These are phyloP conservation scores for Oryza australiensis DNA, from an alignment of 176 grass and related monocot species.

Conservation along the genomic window DNA sequence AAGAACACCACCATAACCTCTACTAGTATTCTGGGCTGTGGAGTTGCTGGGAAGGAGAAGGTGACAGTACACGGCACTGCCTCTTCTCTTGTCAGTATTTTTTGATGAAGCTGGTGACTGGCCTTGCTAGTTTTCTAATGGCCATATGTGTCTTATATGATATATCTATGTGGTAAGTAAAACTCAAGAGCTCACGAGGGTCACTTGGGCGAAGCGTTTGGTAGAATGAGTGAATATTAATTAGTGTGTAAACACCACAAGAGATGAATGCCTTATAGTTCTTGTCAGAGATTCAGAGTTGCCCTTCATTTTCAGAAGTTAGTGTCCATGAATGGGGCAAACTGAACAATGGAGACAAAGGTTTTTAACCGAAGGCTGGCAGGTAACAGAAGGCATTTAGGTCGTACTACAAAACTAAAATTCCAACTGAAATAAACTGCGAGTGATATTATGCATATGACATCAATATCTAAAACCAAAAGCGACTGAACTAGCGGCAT, in stretches of 20 bases:
- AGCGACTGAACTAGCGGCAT: background rate
- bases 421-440: background rate
- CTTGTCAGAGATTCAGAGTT: background rate
- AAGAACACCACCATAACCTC: background rate
- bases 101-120: conserved; percentile 17
- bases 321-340: background rate
- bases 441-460: background rate
- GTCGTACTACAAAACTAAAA: background rate
- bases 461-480: background rate
- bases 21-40: conserved; percentile 8
- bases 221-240: background rate
- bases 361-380: background rate
- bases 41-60: conserved; percentile 3
- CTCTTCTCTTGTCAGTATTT: conserved; percentile 5
- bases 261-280: background rate
- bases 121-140: background rate
- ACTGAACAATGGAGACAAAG: background rate
- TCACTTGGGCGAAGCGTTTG: background rate
- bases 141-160: background rate
- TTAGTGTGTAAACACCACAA: background rate
- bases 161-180: background rate
- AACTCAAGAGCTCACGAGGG: background rate
- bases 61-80: background rate
- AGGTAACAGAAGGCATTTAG: background rate
- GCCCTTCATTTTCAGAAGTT: background rate